Base-by-base conservation (phyloP, 768 basidiomycete genomes). In the Hygrocybe punicea region DNA sequence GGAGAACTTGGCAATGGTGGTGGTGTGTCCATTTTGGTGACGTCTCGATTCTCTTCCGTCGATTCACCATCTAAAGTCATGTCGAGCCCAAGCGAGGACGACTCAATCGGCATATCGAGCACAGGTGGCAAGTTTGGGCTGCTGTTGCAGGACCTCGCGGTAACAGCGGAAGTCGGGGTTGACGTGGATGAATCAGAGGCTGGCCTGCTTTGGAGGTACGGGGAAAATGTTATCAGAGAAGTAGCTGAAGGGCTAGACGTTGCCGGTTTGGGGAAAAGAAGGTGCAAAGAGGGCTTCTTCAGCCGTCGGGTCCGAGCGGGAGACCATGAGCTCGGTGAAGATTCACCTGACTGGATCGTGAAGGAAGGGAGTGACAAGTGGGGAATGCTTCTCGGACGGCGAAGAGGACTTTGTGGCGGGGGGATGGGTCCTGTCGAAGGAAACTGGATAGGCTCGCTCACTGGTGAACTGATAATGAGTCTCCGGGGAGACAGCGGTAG, bases 211-310 rank as follows among this genome's bases (percentile, higher is more conserved):
- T 67, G 71, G 50, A 67, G 61, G 63, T 69, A 75, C 47, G 69
- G 63, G 25, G 59, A 52, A 23, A 63, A 63, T 23, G 64, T 60
- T 19, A 65, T 61, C 23, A 64, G 58, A 9, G 58, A 53, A 7
- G 48, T 63, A 69, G 54, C 63, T 57, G 54, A 63, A 44, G 36
- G 71, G 47, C 39, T 58, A 55, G 84, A 81, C 2, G 75, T 69
- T 6, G 86, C 84, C 48, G 78, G 81, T 72, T 86, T 87, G 33
- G 84, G 77, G 67, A 90, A 86, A 17, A 89, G 74, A 16, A 88
- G 71, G 50, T 83, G 83, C 56, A 89, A 70, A 2, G 88, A 89
- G 0, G 89, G 86, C 51, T 84, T 86, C 70, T 86, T 89, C 57
- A 78, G 52, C 63, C 76, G 67, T 56, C 73, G 76, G 53, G 67